Base-by-base conservation (phyloP, 768 basidiomycete genomes). In the Paxillus involutus region DNA sequence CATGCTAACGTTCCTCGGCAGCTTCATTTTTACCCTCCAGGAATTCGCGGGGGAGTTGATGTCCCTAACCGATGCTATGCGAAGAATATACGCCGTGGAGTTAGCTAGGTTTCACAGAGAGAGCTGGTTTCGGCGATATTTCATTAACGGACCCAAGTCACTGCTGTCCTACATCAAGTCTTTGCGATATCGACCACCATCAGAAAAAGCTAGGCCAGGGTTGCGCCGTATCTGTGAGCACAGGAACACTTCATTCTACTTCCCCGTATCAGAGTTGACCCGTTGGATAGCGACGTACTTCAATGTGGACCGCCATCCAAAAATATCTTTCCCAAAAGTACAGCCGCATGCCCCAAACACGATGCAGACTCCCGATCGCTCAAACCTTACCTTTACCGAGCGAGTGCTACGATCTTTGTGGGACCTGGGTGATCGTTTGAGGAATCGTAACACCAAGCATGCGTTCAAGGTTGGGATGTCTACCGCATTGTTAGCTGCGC, bases 11-110 rank as follows among this genome's bases (percentile, higher is more conserved):
- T 29, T n/a, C 44, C 35, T 44, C 26, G 45, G 24, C 58, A 97
- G 94, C 75, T 98, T 96, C 72, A 89, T 97, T 59, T 99, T 98
- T 71, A 96, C 94, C 0, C 69, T 98, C 42, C 94, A 99, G 71
- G 97, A 98, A 66, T 98, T 98, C 66, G 82, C 91, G 8, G 77
- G 81, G 53, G 96, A 98, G 69, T 71, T 96, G 47, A 76, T 88
- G 32, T 84, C 83, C 17, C 82, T 98, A 11, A 80, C 91, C 0
- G 91, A 94, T 65, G 86, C 91, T 8, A 90, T 98, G 79, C 78
- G 84, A 47, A 78, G 86, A 52, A 86, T 98, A 44, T 87, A 89
- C 51, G 79, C 74, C 50, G 80, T 84, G 37, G 88, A 92, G 65
- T 77, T 82, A 51, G 75, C 77, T 24, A 72, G 73, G 42, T 64